These are phyloP conservation scores for Cairneyella variabilis DNA, from an alignment of 495 filamentous ascomycete species.

Conservation along the genomic window DNA sequence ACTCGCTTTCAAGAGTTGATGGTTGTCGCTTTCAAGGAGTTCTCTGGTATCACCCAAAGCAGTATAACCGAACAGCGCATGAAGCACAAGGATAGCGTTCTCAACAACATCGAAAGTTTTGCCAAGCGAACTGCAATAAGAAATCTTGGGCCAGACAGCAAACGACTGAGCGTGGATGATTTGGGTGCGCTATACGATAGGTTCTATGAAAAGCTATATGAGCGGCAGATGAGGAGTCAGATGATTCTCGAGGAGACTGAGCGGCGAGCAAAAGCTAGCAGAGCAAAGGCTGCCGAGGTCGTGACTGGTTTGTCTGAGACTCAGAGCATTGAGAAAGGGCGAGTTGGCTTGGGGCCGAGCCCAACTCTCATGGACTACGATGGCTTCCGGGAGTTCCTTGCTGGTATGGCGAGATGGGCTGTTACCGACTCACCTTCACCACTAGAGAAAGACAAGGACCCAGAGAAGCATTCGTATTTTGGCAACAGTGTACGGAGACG, in stretches of 20 bases:
- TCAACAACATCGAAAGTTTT: conserved; percentile 94
- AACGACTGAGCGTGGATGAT: conserved; percentile 79
- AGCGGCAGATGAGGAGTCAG: conserved; percentile 77
- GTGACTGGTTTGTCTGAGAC: conserved; percentile 38
- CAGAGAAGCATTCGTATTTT: conserved; percentile 45
- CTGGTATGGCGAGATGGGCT: conserved; percentile 86
- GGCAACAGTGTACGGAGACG: conserved; percentile 46
- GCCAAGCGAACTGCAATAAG: conserved; percentile 94
- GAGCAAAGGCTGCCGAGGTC: conserved; percentile 48
- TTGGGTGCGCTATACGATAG: conserved; percentile 86
- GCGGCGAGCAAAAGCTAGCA: conserved; percentile 54
- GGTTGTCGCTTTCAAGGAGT: conserved; percentile 98
- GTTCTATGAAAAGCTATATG: conserved; percentile 87
- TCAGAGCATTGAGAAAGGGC: conserved; percentile 62
- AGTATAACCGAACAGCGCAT: conserved; percentile 84
- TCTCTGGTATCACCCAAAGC: conserved; percentile 88
- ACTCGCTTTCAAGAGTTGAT: conserved; percentile 97
- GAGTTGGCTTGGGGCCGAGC: conserved; percentile 86
- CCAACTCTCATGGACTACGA: conserved; percentile 92
- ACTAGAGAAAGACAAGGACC: conserved; percentile 45
- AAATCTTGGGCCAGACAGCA: conserved; percentile 94
- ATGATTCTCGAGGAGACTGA: conserved; percentile 73
- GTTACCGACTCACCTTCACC: conserved; percentile 71
- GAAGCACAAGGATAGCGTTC: conserved; percentile 87
- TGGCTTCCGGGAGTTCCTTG: conserved; percentile 89